Conservation (phyloP, 2,329 filamentous ascomycete species). For the Trichoderma endophyticum region DNA sequence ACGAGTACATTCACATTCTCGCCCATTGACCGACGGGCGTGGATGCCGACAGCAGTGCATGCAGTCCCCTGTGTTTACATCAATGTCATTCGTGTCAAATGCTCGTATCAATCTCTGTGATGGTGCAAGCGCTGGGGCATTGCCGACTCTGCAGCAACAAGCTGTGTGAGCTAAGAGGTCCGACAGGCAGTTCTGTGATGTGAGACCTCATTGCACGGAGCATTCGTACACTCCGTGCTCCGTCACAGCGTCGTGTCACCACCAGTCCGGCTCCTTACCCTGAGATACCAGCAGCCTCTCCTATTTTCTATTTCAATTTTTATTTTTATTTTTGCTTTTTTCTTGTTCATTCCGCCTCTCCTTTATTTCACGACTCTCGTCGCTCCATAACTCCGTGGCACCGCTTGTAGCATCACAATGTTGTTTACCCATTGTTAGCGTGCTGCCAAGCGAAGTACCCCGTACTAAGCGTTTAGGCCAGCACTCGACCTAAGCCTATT, state of each 20-base stretch:
- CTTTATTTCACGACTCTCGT: not conserved
- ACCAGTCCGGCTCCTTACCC: not conserved
- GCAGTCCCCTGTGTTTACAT: not conserved
- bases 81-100: not conserved
- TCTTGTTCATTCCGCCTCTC: not conserved
- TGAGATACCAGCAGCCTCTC: not conserved
- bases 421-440: not conserved
- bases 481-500: not conserved
- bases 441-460: not conserved
- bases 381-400: not conserved
- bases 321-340: not conserved
- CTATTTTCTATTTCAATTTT: not conserved
- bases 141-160: not conserved
- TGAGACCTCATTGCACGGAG: not conserved
- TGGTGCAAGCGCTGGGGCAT: not conserved
- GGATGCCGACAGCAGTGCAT: not conserved
- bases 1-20: not conserved
- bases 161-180: not conserved
- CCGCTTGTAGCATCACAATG: constrained; percentile 13
- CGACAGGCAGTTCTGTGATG: not conserved
- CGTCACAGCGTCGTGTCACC: not conserved
- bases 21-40: not conserved
- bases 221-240: not conserved
- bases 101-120: not conserved
- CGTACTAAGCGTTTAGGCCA: not conserved